A percentile compares a stretch with the other conserved stretches of the same genome.
Evolutionary conservation across 306 rosid species (phyloP).

Genomic region (Pterocarpus santalinus): DNA sequence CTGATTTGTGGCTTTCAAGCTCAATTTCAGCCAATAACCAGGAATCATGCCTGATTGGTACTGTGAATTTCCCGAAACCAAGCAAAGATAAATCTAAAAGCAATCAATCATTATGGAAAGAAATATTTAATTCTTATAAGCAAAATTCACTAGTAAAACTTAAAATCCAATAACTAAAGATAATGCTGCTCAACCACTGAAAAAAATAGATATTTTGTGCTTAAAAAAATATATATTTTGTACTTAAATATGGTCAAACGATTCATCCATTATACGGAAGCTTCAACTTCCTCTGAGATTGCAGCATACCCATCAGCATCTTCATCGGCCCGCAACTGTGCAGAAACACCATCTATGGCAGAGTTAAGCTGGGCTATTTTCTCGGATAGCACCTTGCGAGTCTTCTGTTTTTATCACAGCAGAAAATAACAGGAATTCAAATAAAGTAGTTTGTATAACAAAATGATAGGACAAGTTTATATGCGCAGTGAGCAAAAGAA

Average conservation of each 20-base stretch:
- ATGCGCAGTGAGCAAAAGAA: not conserved
- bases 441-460: not conserved
- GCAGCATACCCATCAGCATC: constrained; percentile 40
- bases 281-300: constrained; percentile 59
- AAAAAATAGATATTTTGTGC: not conserved
- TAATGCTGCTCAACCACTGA: constrained; percentile 2
- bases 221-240: not conserved
- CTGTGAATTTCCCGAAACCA: constrained; percentile 19
- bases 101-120: not conserved
- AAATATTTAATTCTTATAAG: not conserved
- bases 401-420: constrained; percentile 53
- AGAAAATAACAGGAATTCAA: constrained; percentile 30
- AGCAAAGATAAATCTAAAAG: not conserved
- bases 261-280: constrained; percentile 41
- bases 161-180: constrained; percentile 18
- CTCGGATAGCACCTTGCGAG: constrained; percentile 62
- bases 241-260: constrained; percentile 17
- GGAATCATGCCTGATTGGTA: constrained; percentile 5
- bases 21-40: not conserved
- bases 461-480: constrained; percentile 19
- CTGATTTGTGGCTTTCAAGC: not conserved
- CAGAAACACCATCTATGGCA: constrained; percentile 66
- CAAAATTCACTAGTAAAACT: constrained; percentile 28
- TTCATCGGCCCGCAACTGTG: constrained; percentile 51
- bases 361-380: constrained; percentile 69